Percentiles rank a stretch among this genome's conserved stretches.
phyloP scores from a whole-genome alignment of 495 filamentous ascomycete genomes.

The Rusavskia elegans region DNA sequence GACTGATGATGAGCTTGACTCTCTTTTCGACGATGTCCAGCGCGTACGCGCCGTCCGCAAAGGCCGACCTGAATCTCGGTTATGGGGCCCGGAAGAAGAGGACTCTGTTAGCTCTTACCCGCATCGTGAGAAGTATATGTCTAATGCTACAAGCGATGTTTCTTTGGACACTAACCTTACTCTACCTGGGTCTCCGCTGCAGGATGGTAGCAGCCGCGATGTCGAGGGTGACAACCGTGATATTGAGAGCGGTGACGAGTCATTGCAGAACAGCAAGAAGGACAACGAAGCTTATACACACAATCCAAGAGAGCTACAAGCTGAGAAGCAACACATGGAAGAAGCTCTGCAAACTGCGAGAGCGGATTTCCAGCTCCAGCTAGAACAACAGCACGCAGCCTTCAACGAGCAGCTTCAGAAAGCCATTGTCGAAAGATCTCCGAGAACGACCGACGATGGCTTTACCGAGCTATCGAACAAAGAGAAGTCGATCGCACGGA shows the following conservation, averaged over 20 bases:
- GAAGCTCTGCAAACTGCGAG: constrained; percentile 61
- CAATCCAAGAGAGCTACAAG: constrained; percentile 69
- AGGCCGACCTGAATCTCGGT: constrained; percentile 37
- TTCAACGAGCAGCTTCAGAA: constrained; percentile 57
- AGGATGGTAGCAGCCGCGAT: constrained; percentile 39
- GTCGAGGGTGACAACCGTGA: constrained; percentile 16
- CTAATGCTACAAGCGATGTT: constrained; percentile 87
- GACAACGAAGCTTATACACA: constrained; percentile 73
- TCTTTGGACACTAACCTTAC: constrained; percentile 89
- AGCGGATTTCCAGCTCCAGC: constrained; percentile 69
- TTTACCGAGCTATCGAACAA: constrained; percentile 46
- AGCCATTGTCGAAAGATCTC: constrained; percentile 32
- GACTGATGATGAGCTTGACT: constrained; percentile 86
- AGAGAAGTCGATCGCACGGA: constrained; percentile 54
- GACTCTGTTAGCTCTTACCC: constrained; percentile 83
- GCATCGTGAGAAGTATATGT: constrained; percentile 88
- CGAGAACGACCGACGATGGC: constrained; percentile 29
- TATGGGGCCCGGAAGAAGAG: constrained; percentile 53
- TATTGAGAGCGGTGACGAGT: constrained; percentile 58
- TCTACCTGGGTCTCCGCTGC: constrained; percentile 79
- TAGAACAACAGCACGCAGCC: constrained; percentile 56
- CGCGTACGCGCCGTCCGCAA: constrained; percentile 69
- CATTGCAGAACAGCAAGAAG: constrained; percentile 57
- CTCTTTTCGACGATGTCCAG: constrained; percentile 91
- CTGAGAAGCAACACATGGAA: constrained; percentile 79